These are phyloP conservation scores for Alternaria rosae DNA, from an alignment of 2,329 filamentous ascomycete genomes.

Conservation along the genomic window DNA sequence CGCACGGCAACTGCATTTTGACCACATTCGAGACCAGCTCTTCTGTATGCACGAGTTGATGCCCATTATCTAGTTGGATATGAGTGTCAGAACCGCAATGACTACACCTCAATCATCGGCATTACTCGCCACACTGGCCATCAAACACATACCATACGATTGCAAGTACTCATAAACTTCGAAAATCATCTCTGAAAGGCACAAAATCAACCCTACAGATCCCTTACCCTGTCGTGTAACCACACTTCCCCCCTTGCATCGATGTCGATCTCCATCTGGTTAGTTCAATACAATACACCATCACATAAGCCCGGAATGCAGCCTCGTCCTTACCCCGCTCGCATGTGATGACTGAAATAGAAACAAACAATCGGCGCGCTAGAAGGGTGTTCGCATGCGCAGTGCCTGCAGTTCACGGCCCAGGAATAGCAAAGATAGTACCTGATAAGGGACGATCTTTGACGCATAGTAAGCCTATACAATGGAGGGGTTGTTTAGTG, in stretches of 20 bases:
- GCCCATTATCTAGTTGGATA: background rate
- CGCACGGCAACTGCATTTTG: background rate
- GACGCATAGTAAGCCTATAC: background rate
- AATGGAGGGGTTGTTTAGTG: background rate
- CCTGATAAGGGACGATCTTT: background rate
- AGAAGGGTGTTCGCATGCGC: slow-evolving; percentile 19
- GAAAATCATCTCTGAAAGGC: background rate
- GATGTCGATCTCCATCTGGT: background rate
- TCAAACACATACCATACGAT: background rate
- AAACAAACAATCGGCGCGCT: slow-evolving; percentile 1
- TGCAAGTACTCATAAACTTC: background rate
- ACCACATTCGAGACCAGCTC: background rate
- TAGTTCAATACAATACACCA: slow-evolving; percentile 7
- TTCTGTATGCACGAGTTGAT: background rate
- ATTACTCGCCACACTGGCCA: background rate
- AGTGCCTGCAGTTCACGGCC: slow-evolving; percentile 14
- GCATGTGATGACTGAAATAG: background rate
- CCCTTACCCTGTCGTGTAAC: background rate
- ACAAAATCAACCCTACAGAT: background rate
- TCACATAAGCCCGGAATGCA: slow-evolving; percentile 3
- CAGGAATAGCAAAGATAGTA: background rate
- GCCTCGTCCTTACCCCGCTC: background rate
- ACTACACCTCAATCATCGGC: background rate
- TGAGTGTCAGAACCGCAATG: background rate
- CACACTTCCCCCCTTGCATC: background rate